Base-by-base conservation (phyloP, 352 stramenopile species). In the Thalassiosira livingstoniorum region DNA sequence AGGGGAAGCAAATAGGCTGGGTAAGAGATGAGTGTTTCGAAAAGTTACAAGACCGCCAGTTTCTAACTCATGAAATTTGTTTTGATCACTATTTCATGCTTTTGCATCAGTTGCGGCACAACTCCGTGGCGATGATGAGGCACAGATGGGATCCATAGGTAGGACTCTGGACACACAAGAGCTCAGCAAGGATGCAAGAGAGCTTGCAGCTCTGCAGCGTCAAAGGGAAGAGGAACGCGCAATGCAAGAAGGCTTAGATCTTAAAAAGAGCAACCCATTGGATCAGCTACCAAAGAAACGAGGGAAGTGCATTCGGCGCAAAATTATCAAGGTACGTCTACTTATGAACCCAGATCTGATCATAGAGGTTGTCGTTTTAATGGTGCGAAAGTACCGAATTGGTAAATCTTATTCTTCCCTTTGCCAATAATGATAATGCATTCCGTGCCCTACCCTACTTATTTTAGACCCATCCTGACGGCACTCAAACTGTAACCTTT, bases 401-500 rank as follows among this genome's bases (percentile, higher is more conserved):
- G n/a, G n/a, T n/a, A n/a, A n/a, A n/a, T n/a, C n/a, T n/a, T n/a
- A n/a, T n/a, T n/a, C n/a, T n/a, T n/a, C n/a, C n/a, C n/a, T n/a
- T n/a, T n/a, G n/a, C n/a, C n/a, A n/a, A n/a, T n/a, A n/a, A n/a
- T n/a, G n/a, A n/a, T n/a, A n/a, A n/a, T n/a, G n/a, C n/a, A n/a
- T n/a, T n/a, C n/a, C n/a, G n/a, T n/a, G n/a, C n/a, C n/a, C n/a
- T n/a, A n/a, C n/a, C n/a, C n/a, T n/a, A n/a, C n/a, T n/a, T n/a
- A n/a, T n/a, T n/a, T n/a, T 27, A 83, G 69, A 94, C 90, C 0
- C 51, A 88, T 32, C 77, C 86, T 15, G 87, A 93, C 74, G 90
- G 90, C 35, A 82, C 64, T 27, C 81, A 90, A 51, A 90, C 77
- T 57, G 87, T 86, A 27, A 93, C 84, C 21, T 94, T 94, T 82